Evolutionary conservation across 495 filamentous ascomycete species (phyloP).

Genomic region (Melanomma pulvis-pyrius): DNA sequence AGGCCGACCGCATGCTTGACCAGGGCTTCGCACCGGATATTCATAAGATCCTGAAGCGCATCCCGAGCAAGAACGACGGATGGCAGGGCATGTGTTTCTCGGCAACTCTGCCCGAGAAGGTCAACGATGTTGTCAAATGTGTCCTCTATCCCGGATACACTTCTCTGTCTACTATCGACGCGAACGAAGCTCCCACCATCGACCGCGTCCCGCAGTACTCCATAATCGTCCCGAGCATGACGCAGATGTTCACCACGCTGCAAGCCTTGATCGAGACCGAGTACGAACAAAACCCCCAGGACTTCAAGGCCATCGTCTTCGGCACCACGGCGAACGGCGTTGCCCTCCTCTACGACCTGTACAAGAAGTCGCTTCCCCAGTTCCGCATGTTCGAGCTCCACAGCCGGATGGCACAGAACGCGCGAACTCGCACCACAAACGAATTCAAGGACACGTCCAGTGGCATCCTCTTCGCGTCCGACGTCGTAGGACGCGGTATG

Average conservation of each 20-base stretch:
- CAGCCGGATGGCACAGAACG: constrained; percentile 60
- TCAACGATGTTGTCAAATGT: constrained; percentile 61
- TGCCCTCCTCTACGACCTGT: constrained; percentile 57
- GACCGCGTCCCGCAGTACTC: constrained; percentile 64
- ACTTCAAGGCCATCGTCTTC: constrained; percentile 70
- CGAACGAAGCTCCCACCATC: constrained; percentile 63
- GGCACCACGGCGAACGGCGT: constrained; percentile 67
- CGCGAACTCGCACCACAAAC: constrained; percentile 60
- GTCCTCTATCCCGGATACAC: constrained; percentile 60
- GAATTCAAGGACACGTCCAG: constrained; percentile 60
- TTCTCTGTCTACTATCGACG: constrained; percentile 63
- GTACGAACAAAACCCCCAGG: constrained; percentile 42
- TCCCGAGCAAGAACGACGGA: constrained; percentile 58
- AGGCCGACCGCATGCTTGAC: constrained; percentile 71
- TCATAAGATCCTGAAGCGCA: constrained; percentile 58
- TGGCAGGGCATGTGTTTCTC: constrained; percentile 76
- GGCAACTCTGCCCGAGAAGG: constrained; percentile 66
- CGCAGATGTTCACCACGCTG: constrained; percentile 57
- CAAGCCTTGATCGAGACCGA: constrained; percentile 30
- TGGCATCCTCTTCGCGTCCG: constrained; percentile 66
- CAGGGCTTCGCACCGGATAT: constrained; percentile 63
- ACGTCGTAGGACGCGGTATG: constrained; percentile 75
- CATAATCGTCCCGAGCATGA: constrained; percentile 54
- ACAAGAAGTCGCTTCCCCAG: constrained; percentile 48
- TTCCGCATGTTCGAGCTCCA: constrained; percentile 62